Conservation (phyloP, 1,284 basidiomycete genomes). For the Paramarasmius palmivorus region DNA sequence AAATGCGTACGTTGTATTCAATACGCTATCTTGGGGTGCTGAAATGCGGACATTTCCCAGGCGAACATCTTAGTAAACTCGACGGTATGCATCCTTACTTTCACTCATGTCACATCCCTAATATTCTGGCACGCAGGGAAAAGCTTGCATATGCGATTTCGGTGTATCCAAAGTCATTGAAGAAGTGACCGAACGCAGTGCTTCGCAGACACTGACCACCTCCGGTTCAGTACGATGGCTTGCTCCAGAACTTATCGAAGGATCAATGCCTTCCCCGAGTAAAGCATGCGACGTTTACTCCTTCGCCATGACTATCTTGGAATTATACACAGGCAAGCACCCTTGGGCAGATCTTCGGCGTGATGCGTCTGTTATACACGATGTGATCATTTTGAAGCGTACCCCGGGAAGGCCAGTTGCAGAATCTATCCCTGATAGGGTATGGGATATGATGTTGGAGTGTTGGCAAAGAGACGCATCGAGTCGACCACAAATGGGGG, state of each 20-base stretch:
- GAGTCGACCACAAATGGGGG: constrained; percentile 35
- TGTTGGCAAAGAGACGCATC: constrained; percentile 43
- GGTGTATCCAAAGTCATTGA: constrained; percentile 61
- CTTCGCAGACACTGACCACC: constrained; percentile 42
- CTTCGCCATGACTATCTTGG: constrained; percentile 58
- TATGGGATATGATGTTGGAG: constrained; percentile 43
- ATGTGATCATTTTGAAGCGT: constrained; percentile 34
- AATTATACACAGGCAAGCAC: constrained; percentile 48
- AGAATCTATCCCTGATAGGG: constrained; percentile 33
- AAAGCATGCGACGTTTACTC: constrained; percentile 52
- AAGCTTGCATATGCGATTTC: constrained; percentile 59
- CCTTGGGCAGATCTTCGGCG: constrained; percentile 49
- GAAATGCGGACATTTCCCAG: constrained; percentile 28
- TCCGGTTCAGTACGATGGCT: constrained; percentile 53
- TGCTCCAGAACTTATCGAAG: constrained; percentile 54
- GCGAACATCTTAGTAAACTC: constrained; percentile 54
- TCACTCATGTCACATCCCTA: background rate
- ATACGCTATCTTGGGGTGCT: no score
- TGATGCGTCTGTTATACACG: constrained; percentile 48
- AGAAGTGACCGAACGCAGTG: constrained; percentile 47
- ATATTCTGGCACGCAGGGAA: constrained; percentile 32
- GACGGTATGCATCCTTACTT: constrained; percentile 18
- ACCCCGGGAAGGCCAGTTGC: constrained; percentile 40
- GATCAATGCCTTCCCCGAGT: constrained; percentile 37
- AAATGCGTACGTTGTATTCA: constrained; percentile 37